Evolutionary conservation across 2,329 filamentous ascomycete species (phyloP).

Genomic region (Ascochyta koolunga): DNA sequence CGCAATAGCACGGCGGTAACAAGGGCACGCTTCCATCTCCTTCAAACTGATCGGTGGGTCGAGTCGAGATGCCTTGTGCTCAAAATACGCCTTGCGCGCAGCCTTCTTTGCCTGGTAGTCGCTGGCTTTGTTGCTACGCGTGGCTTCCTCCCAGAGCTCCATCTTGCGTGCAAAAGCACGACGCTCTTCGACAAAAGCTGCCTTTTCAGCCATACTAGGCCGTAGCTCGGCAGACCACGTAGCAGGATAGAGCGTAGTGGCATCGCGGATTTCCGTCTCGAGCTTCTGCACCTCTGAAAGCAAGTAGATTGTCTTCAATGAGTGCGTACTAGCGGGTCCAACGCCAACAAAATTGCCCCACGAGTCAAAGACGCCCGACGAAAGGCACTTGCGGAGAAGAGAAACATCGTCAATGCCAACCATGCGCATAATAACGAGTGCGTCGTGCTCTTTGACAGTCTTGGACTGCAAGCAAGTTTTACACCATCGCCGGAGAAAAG

Average conservation of each 20-base stretch:
- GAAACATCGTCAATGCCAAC: constrained; percentile 35
- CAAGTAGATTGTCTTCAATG: constrained; percentile 43
- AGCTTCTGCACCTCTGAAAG: constrained; percentile 38
- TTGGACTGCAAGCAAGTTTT: constrained; percentile 46
- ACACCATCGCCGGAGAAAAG: constrained; percentile 52
- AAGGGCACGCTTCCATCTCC: constrained; percentile 47
- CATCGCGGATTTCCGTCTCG: constrained; percentile 30
- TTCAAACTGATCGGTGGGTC: constrained; percentile 44
- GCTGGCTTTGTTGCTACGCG: constrained; percentile 35
- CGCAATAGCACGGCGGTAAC: constrained; percentile 48
- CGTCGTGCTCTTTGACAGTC: constrained; percentile 41
- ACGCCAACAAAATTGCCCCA: constrained; percentile 49
- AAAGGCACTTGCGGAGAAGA: constrained; percentile 38
- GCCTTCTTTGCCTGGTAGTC: constrained; percentile 42
- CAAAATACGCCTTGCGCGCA: constrained; percentile 45
- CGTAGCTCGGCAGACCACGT: constrained; percentile 30
- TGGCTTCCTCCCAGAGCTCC: constrained; percentile 46
- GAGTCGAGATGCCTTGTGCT: constrained; percentile 45
- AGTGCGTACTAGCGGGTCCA: constrained; percentile 42
- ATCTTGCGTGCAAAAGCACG: constrained; percentile 44
- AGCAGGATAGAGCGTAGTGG: constrained; percentile 21
- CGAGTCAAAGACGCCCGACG: constrained; percentile 45
- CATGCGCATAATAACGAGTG: constrained; percentile 33
- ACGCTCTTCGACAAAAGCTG: constrained; percentile 37
- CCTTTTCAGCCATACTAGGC: constrained; percentile 31